Percentiles rank a stretch among this genome's conserved stretches.
Conservation (phyloP, 106 monocot genomes). For the Allium cepa region DNA sequence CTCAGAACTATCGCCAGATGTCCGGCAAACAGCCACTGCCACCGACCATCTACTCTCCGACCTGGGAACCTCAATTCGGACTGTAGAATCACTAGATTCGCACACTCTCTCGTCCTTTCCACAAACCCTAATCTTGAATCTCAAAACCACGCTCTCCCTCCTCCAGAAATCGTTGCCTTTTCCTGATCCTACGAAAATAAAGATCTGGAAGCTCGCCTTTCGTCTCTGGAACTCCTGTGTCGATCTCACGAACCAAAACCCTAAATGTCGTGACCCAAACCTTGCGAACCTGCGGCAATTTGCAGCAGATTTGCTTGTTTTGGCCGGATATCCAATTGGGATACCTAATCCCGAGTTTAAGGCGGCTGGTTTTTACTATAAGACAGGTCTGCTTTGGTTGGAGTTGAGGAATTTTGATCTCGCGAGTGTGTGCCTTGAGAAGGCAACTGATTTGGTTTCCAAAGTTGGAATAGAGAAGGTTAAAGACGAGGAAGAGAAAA, state of each 20-base stretch:
- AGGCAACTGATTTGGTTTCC: conserved; percentile 52
- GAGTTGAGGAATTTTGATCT: conserved; percentile 39
- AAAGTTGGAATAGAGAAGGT: conserved; percentile 10
- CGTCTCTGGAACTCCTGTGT: conserved; percentile 96
- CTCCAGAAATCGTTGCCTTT: conserved; percentile 25
- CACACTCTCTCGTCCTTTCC: conserved; percentile 21
- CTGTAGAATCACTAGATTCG: conserved; percentile 37
- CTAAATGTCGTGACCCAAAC: neutral
- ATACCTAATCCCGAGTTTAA: conserved; percentile 65
- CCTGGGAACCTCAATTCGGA: neutral
- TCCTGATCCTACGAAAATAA: conserved; percentile 33
- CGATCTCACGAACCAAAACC: conserved; percentile 60
- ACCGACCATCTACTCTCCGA: conserved; percentile 7
- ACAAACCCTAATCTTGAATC: conserved; percentile 23
- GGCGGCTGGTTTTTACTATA: conserved; percentile 70
- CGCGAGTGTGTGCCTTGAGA: conserved; percentile 71
- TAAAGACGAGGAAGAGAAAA: conserved; percentile 42
- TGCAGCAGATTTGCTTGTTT: conserved; percentile 60
- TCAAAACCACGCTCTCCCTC: conserved; percentile 31
- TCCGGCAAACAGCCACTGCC: conserved; percentile 10
- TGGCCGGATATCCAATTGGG: conserved; percentile 48
- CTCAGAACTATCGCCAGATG: conserved; percentile 71
- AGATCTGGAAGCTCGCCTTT: conserved; percentile 74
- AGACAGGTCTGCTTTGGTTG: conserved; percentile 61
- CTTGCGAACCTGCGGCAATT: conserved; percentile 55